These are phyloP conservation scores for Suillus subluteus DNA, from an alignment of 768 basidiomycete species.

Conservation along the genomic window DNA sequence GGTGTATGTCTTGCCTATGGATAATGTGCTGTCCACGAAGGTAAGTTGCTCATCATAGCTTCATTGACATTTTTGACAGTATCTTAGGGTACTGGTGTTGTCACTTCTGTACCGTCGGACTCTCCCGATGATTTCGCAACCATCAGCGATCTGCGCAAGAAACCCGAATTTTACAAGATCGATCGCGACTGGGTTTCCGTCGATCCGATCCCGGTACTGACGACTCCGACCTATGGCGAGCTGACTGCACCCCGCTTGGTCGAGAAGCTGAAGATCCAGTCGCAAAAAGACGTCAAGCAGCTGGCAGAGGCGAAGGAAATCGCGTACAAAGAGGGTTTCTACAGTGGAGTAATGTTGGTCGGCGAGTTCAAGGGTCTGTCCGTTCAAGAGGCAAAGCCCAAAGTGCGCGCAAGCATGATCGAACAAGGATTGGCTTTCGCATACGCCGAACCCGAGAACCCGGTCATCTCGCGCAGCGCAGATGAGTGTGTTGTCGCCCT, in stretches of 20 bases:
- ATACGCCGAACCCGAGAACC: conserved; percentile 94
- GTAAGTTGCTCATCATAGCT: conserved; percentile 39
- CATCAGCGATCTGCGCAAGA: conserved; percentile 89
- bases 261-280: conserved; percentile 91
- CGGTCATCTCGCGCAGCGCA: conserved; percentile 86
- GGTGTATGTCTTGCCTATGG: conserved; percentile 98
- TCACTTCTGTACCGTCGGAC: conserved; percentile 97
- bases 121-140: conserved; percentile 97
- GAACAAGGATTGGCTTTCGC: conserved; percentile 76
- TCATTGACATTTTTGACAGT: conserved; percentile 8
- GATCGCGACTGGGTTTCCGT: conserved; percentile 84
- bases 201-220: conserved; percentile 86
- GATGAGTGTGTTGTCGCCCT: conserved; percentile 98
- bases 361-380: conserved; percentile 89
- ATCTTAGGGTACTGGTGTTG: conserved; percentile 89
- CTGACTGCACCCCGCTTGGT: conserved; percentile 84
- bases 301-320: conserved; percentile 96
- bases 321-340: conserved; percentile 98
- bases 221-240: conserved; percentile 91
- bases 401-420: conserved; percentile 86
- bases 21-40: conserved; percentile 94
- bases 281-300: conserved; percentile 91
- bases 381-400: conserved; percentile 91
- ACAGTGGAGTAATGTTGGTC: conserved; percentile 87
- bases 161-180: conserved; percentile 95